Conservation (phyloP, 148 eudicot species). For the Hydrangea macrophylla region DNA sequence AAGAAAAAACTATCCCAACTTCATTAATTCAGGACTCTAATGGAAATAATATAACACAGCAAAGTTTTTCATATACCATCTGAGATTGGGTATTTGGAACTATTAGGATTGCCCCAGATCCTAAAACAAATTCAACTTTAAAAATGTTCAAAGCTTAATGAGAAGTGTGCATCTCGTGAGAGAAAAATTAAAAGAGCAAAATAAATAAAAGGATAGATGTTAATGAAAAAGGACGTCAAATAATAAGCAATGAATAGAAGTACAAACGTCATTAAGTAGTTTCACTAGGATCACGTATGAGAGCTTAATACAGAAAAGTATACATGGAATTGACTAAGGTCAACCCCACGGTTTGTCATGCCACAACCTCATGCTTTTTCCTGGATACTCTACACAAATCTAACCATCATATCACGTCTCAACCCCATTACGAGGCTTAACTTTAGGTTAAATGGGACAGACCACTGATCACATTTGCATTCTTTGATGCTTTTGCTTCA, state of each 20-base stretch:
- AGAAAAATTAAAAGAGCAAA: neutral
- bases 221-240: neutral
- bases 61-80: neutral
- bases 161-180: constrained; percentile 3
- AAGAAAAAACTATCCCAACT: constrained; percentile 1
- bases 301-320: neutral
- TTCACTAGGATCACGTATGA: too few species aligned
- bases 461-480: too few species aligned
- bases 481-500: too few species aligned
- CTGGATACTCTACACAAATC: too few species aligned
- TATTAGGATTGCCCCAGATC: neutral
- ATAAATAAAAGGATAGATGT: neutral
- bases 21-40: neutral
- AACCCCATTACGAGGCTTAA: too few species aligned
- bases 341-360: neutral
- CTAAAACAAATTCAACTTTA: constrained; percentile 4
- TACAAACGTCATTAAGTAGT: neutral
- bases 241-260: neutral
- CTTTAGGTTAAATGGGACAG: too few species aligned
- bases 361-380: too few species aligned
- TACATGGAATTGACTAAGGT: neutral
- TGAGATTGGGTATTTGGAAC: neutral
- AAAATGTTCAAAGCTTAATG: neutral
- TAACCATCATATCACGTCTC: too few species aligned
- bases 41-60: neutral